phyloP scores from a whole-genome alignment of 2,329 filamentous ascomycete genomes.

The Scortechinia acanthostroma region DNA sequence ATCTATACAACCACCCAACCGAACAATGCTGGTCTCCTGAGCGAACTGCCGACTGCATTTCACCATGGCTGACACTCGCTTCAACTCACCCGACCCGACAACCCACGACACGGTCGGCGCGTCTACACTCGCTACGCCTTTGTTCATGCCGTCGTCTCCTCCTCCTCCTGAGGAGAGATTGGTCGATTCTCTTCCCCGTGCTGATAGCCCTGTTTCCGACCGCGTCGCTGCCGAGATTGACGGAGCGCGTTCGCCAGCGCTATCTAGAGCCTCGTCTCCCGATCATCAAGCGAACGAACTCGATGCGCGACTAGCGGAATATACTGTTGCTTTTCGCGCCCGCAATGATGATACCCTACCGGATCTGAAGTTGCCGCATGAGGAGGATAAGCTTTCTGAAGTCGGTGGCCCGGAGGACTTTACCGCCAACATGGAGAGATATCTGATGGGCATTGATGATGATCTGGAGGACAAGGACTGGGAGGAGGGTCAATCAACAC shows the following conservation, averaged over 20 bases:
- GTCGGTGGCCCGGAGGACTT: conserved; percentile 29
- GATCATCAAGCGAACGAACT: conserved; percentile 18
- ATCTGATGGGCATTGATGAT: conserved; percentile 19
- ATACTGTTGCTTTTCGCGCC: conserved; percentile 24
- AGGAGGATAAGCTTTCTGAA: conserved; percentile 21
- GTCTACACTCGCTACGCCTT: conserved; percentile 23
- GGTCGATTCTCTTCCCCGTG: neutral
- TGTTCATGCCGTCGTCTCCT: conserved; percentile 24
- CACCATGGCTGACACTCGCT: conserved; percentile 25
- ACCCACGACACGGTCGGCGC: conserved; percentile 29
- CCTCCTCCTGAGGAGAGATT: conserved; percentile 9
- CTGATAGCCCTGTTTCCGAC: neutral
- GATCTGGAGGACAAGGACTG: too few species aligned
- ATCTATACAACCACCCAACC: too few species aligned
- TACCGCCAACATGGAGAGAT: conserved; percentile 27
- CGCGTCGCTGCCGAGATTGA: neutral
- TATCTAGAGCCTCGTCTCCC: conserved; percentile 11
- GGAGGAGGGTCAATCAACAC: conserved; percentile 2
- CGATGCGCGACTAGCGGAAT: conserved; percentile 26
- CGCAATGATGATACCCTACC: conserved; percentile 14
- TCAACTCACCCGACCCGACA: conserved; percentile 23
- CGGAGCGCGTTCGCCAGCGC: conserved; percentile 5
- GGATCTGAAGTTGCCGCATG: conserved; percentile 12
- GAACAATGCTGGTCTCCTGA: too few species aligned
- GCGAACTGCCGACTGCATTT: too few species aligned